phyloP scores from a whole-genome alignment of 306 rosid genomes.

The Cucumis hystrix region DNA sequence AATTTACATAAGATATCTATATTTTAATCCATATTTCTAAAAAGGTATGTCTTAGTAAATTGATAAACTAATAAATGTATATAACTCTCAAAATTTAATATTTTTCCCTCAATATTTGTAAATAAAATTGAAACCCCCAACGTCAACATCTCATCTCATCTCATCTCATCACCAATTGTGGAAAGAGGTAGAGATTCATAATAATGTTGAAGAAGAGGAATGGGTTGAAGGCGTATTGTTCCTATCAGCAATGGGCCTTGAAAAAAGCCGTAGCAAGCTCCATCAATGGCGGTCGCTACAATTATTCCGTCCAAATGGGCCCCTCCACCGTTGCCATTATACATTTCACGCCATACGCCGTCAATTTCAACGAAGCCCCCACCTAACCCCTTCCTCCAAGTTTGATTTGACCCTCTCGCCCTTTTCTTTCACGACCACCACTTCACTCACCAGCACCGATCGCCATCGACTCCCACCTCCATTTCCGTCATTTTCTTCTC shows the following conservation, averaged over 20 bases:
- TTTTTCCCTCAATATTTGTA: too few relatives aligned
- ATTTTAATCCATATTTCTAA: too few relatives aligned
- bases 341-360: not conserved
- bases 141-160: too few relatives aligned
- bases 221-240: not conserved
- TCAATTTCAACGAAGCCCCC: not conserved
- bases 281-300: not conserved
- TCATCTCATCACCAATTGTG: too few relatives aligned
- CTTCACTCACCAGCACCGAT: not conserved
- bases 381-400: not conserved
- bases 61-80: too few relatives aligned
- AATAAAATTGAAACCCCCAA: too few relatives aligned
- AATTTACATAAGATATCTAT: too few relatives aligned
- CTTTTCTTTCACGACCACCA: not conserved
- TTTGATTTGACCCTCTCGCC: not conserved
- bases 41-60: too few relatives aligned
- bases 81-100: too few relatives aligned
- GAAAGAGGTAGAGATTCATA: too few relatives aligned
- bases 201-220: not conserved
- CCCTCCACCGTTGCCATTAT: not conserved
- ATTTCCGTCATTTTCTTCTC: not conserved
- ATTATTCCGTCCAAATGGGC: not conserved
- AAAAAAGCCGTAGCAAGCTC: not conserved
- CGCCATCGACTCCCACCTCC: not conserved
- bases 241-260: not conserved